phyloP scores from a whole-genome alignment of 2,329 filamentous ascomycete species.

The Pyricularia sp. region DNA sequence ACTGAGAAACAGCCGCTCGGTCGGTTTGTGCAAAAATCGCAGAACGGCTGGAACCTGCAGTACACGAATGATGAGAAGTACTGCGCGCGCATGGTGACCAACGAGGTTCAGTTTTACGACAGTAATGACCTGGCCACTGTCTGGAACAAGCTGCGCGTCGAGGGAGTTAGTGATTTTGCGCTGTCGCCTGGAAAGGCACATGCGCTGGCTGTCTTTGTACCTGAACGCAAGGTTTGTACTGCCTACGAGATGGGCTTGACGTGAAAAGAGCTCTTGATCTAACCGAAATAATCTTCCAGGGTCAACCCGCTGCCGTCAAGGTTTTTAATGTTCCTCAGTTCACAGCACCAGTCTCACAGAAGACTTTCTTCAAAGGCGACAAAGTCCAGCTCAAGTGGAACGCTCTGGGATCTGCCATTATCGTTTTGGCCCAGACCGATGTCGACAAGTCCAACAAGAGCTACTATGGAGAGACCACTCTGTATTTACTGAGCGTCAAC shows the following conservation, averaged over 20 bases:
- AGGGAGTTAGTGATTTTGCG: slow-evolving; percentile 84
- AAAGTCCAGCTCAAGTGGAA: slow-evolving; percentile 99
- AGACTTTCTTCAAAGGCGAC: slow-evolving; percentile 99
- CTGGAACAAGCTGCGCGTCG: slow-evolving; percentile 91
- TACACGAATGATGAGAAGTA: slow-evolving; percentile 91
- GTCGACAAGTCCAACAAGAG: slow-evolving; percentile 98
- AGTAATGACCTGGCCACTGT: slow-evolving; percentile 76
- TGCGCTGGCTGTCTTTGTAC: slow-evolving; percentile 88
- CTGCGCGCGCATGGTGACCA: slow-evolving; percentile 88
- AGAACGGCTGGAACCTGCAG: slow-evolving; percentile 94
- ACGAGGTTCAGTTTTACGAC: slow-evolving; percentile 96
- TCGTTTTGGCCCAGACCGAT: slow-evolving; percentile 94
- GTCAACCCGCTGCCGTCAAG: slow-evolving; percentile 87
- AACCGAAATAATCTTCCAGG: slow-evolving; percentile 36
- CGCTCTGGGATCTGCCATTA: slow-evolving; percentile 75
- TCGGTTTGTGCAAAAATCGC: slow-evolving; percentile 89
- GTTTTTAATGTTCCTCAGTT: slow-evolving; percentile 92
- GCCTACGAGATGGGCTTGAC: background rate
- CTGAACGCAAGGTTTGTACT: slow-evolving; percentile 74
- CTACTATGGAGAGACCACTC: slow-evolving; percentile 96
- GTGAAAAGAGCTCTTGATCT: background rate
- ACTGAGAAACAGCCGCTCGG: slow-evolving; percentile 68
- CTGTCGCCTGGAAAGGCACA: slow-evolving; percentile 83
- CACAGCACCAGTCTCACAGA: slow-evolving; percentile 74
- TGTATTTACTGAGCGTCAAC: slow-evolving; percentile 88